A percentile compares a stretch with the other conserved stretches of the same genome.
Conservation (phyloP, 2,329 filamentous ascomycete genomes). For the Penicillium sp. region DNA sequence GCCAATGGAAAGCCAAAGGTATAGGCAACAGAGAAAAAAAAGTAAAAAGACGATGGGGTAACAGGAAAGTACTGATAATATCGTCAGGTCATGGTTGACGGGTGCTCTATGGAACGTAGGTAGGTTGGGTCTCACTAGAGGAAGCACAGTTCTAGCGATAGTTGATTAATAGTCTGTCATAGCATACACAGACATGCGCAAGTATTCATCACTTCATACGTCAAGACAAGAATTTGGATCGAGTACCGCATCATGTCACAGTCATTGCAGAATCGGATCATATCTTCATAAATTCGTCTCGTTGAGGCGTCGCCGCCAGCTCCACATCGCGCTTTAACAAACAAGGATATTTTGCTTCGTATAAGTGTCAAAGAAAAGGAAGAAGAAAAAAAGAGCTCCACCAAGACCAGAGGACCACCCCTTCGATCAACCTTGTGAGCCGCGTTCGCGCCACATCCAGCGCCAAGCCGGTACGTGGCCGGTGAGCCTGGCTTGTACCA, state of each 20-base stretch:
- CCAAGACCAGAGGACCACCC: constrained; percentile 9
- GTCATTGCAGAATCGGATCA: constrained; percentile 2
- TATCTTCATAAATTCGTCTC: constrained; percentile 13
- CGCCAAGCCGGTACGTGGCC: background rate
- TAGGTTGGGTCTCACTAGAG: background rate
- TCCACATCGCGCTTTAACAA: constrained; percentile 17
- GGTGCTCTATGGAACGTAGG: background rate
- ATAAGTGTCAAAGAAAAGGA: constrained; percentile 6
- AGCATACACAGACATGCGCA: background rate
- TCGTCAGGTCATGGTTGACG: background rate
- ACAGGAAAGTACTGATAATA: background rate
- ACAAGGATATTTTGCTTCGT: background rate
- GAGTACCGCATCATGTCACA: background rate
- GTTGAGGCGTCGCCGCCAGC: constrained; percentile 23
- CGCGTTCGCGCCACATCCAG: background rate
- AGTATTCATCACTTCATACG: background rate
- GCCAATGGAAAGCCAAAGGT: constrained; percentile 5
- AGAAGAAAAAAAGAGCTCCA: constrained; percentile 6
- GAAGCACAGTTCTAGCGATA: background rate
- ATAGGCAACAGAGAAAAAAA: background rate
- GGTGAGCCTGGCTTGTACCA: background rate
- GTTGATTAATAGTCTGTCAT: background rate
- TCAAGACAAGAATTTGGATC: background rate
- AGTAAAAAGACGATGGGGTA: background rate
- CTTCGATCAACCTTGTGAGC: background rate